Base-by-base conservation (phyloP, 257 asterid species). In the Solanum sejunctum region DNA sequence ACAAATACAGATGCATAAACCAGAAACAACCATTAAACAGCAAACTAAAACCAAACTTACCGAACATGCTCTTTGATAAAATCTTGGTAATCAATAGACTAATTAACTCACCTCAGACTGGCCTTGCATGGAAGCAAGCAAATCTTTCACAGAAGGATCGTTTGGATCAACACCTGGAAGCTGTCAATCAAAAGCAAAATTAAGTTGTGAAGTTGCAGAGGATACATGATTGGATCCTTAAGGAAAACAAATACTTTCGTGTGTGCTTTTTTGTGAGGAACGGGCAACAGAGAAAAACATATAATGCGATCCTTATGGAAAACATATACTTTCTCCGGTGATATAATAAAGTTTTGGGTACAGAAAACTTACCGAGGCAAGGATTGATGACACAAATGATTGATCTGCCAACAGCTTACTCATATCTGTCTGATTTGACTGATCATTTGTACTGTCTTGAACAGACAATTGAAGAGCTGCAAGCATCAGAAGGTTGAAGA, bases 91-190 rank as follows among this genome's bases (percentile, higher is more conserved):
- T 55, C 58, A 32, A 41, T 26, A 23, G 55, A 32, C 60, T 83
- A 82, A 82, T 66, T 17, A 88, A 86, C 95, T 91, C 87, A 95
- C 99, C 98, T 95, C 98, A 56, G 98, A 86, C 81, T 93, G 97
- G 88, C 83, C 92, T 85, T 94, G 98, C 97, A 96, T 91, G 82
- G 99, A 95, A 36, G 98, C 97, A 83, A 96, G 98, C 86, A 96
- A 87, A 88, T 93, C 98, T 90, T 89, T 93, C 88, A 96, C 97
- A 7, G 93, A 91, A 61, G 98, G 97, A 85, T 96, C 98, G 81
- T 96, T 95, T 84, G 98, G 97, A 91, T 96, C 99, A 87, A 96
- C 99, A 82, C 99, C 99, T 17, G 99, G 99, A 84, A 96, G 99
- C 99, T 96, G 96, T 86, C 64, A 16, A 52, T 51, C n/a, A 52